A percentile compares a stretch with the other conserved stretches of the same genome.
Evolutionary conservation across 805 yeast species (phyloP).

Genomic region (Candida sithepensis): DNA sequence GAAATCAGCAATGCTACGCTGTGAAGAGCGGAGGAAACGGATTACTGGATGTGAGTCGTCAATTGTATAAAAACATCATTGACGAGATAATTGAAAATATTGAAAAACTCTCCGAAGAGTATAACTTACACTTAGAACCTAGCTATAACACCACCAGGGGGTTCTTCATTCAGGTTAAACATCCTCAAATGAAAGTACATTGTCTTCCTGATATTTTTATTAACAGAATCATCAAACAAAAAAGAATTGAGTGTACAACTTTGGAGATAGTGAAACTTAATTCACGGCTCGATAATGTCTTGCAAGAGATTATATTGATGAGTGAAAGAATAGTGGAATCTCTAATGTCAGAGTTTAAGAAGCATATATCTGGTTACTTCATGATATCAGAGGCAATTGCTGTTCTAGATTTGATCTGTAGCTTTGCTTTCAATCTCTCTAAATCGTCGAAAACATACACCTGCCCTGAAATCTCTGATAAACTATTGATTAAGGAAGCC

Average conservation of each 20-base stretch:
- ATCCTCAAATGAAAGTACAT: neutral
- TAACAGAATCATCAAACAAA: constrained; percentile 27
- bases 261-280: constrained; percentile 38
- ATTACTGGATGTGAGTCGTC: constrained; percentile 40
- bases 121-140: constrained; percentile 27
- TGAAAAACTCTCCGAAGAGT: constrained; percentile 21
- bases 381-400: constrained; percentile 43
- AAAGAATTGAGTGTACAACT: constrained; percentile 37
- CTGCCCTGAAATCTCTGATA: constrained; percentile 37
- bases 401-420: constrained; percentile 35
- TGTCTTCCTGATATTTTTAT: constrained; percentile 34
- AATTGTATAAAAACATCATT: constrained; percentile 34
- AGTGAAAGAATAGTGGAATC: constrained; percentile 38
- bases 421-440: constrained; percentile 26
- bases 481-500: constrained; percentile 28
- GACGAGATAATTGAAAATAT: constrained; percentile 34
- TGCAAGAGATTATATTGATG: constrained; percentile 38
- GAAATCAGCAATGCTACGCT: constrained; percentile 43
- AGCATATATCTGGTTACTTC: constrained; percentile 33
- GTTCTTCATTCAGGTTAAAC: constrained; percentile 33
- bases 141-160: constrained; percentile 36
- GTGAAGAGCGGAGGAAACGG: constrained; percentile 44
- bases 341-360: constrained; percentile 25
- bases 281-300: constrained; percentile 36
- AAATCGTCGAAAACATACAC: constrained; percentile 19